Evolutionary conservation across 2,329 filamentous ascomycete genomes (phyloP), one percentile per base, ranked within the genome.

Genomic region (Diplodia mutila): DNA sequence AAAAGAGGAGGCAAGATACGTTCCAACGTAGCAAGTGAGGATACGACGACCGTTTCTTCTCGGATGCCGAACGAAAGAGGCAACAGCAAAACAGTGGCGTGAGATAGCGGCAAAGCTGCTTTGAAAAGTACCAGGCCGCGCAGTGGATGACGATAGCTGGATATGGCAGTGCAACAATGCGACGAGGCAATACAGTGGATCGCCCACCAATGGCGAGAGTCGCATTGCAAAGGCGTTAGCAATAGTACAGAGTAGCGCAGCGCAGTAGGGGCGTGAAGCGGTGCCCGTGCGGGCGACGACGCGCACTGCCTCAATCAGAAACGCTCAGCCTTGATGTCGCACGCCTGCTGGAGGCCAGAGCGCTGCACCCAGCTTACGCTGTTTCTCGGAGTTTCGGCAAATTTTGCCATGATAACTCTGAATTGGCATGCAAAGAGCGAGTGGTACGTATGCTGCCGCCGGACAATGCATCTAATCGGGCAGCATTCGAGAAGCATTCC

Each of bases 361-460:
- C 55, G 34, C 48, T 14, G 16, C 25, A 5, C 6, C 23, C 4
- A 21, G 55, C 37, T 61, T 42, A 61, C 55, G 23, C 32, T 46
- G 7, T 16, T 34, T 16, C 37, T 61, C 14, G 4, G 8, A 16
- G 14, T 6, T 25, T 42, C 37, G 23, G 55, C 2, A 21, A n/a
- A 39, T 29, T 29, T 61, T 16, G 1, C 37, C 34, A 12, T 46
- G 27, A 2, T 2, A 4, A 42, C 3, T 9, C 32, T 11, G n/a
- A 39, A 7, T 23, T 14, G 16, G 53, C 21, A 18, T 23, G 5
- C 12, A n/a, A n/a, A n/a, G n/a, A 7, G 27, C 55, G 37, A 61
- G 55, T 25, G 21, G 55, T 61, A 61, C 55, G 55, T 61, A 46
- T 48, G 55, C 55, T 61, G 55, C 21, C 34, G 55, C 37, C 55